These are phyloP conservation scores for Arthrobotrys entomopaga DNA, from an alignment of 2,329 filamentous ascomycete species.

Conservation along the genomic window DNA sequence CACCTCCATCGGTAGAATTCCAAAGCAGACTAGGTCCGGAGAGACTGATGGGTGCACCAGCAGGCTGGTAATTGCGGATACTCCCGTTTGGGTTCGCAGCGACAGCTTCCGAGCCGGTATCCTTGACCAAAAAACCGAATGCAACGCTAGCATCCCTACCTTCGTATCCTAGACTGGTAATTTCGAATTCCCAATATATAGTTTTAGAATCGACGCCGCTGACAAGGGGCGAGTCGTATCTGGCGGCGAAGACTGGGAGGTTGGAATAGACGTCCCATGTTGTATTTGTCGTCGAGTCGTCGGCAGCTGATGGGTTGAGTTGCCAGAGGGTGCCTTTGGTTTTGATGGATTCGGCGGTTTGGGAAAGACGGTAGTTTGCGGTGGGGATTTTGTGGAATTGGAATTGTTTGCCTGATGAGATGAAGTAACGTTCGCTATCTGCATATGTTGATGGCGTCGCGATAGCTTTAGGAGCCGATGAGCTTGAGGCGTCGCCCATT, in stretches of 20 bases:
- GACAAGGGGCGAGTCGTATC: conserved; percentile 47
- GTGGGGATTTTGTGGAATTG: conserved; percentile 42
- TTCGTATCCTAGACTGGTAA: conserved; percentile 38
- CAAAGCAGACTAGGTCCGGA: conserved; percentile 45
- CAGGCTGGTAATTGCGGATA: conserved; percentile 20
- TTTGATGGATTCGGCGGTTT: conserved; percentile 47
- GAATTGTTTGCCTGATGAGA: conserved; percentile 42
- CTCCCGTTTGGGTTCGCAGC: conserved; percentile 27
- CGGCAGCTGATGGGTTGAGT: conserved; percentile 45
- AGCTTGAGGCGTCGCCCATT: conserved; percentile 13
- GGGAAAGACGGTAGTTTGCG: conserved; percentile 41
- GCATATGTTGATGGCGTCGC: conserved; percentile 21
- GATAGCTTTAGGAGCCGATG: conserved; percentile 10
- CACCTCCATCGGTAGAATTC: conserved; percentile 39
- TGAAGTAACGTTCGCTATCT: conserved; percentile 50
- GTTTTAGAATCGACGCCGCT: conserved; percentile 45
- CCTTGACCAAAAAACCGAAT: conserved; percentile 47
- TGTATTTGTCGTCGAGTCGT: conserved; percentile 30
- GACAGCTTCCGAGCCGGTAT: conserved; percentile 24
- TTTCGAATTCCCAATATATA: conserved; percentile 54
- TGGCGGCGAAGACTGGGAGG: conserved; percentile 36
- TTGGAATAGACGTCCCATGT: conserved; percentile 41
- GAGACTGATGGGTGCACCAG: conserved; percentile 27
- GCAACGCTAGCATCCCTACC: conserved; percentile 18
- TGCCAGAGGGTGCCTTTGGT: conserved; percentile 53